Percentiles rank a stretch among this genome's conserved stretches.
Conservation (phyloP, 371 early-diverging fungal genomes). For the Circinella umbellata region DNA sequence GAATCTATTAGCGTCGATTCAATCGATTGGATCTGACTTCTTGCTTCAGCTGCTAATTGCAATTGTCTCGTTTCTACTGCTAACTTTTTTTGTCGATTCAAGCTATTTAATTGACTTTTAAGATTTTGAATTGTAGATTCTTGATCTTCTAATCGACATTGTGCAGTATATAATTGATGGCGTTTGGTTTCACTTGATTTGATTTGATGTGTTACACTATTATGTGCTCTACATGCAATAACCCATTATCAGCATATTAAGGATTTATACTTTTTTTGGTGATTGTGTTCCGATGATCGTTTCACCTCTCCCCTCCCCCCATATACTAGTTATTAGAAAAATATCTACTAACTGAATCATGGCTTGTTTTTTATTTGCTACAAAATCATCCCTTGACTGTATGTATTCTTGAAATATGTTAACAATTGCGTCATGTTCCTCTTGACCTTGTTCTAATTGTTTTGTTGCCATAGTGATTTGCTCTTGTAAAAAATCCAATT, state of each 20-base stretch:
- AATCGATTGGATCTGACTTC: conserved; percentile 4
- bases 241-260: background rate
- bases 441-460: conserved; percentile 9
- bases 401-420: background rate
- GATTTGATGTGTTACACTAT: background rate
- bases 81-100: conserved; percentile 21
- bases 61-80: conserved; percentile 23
- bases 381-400: conserved; percentile 11
- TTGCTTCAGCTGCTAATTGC: conserved; percentile 18
- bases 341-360: conserved; percentile 8
- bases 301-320: too few relatives aligned
- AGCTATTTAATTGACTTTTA: conserved; percentile 4
- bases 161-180: conserved; percentile 6
- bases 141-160: conserved; percentile 17
- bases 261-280: too few relatives aligned
- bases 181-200: conserved; percentile 12
- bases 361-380: conserved; percentile 14
- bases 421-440: background rate
- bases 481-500: conserved; percentile 13
- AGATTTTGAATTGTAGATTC: conserved; percentile 11
- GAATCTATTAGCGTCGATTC: background rate
- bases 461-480: conserved; percentile 5
- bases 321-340: background rate
- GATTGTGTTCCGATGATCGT: too few relatives aligned
- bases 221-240: conserved; percentile 3